Evolutionary conservation across 257 asterid species (phyloP).

Genomic region (Schizonepeta tenuifolia): DNA sequence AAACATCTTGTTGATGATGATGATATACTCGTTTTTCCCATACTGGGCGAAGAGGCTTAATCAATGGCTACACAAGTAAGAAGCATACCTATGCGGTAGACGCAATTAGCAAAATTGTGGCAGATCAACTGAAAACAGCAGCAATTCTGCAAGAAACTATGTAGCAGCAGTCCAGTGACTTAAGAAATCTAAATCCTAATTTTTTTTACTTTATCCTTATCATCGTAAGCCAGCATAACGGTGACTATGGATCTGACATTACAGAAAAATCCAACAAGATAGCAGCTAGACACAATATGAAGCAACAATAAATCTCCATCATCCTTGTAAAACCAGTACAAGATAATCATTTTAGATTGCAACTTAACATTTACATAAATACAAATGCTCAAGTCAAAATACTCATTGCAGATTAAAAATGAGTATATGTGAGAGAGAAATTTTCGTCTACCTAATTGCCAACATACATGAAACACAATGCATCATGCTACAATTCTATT

Average conservation of each 20-base stretch:
- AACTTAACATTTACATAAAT: background rate
- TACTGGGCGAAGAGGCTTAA: background rate
- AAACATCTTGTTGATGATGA: conserved; percentile 32
- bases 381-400: background rate
- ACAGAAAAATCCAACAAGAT: too few relatives aligned
- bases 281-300: too few relatives aligned
- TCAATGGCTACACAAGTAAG: background rate
- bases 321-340: background rate
- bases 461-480: conserved; percentile 35
- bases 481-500: conserved; percentile 4
- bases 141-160: background rate
- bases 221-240: too few relatives aligned
- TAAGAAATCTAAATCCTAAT: too few relatives aligned
- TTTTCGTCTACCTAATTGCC: conserved; percentile 33
- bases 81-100: too few relatives aligned
- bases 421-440: background rate
- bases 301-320: background rate
- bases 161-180: too few relatives aligned
- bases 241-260: too few relatives aligned
- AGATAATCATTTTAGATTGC: background rate
- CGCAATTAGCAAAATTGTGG: too few relatives aligned
- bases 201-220: too few relatives aligned
- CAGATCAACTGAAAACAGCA: background rate
- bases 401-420: background rate
- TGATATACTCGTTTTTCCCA: background rate